These are phyloP conservation scores for Dactylellina leptospora DNA, from an alignment of 2,329 filamentous ascomycete genomes.

Conservation along the genomic window DNA sequence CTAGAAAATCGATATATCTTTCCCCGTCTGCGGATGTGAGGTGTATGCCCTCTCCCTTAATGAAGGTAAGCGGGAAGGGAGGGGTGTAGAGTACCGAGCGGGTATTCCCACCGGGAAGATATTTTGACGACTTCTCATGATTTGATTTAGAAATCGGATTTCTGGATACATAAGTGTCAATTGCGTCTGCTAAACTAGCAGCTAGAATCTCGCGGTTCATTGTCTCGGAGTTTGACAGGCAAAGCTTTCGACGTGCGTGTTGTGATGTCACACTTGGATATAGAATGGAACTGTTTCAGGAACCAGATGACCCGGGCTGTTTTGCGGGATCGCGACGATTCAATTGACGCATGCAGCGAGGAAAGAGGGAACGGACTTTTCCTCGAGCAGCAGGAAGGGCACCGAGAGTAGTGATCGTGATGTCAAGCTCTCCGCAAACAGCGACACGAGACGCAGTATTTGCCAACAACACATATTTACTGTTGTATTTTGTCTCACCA, in stretches of 20 bases:
- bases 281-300: no score
- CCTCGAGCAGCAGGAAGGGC: no score
- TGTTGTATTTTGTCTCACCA: slow-evolving; percentile 16
- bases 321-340: not conserved
- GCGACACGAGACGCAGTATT: not conserved
- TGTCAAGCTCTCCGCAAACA: slow-evolving; percentile 10
- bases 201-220: not conserved
- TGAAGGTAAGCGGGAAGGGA: slow-evolving; percentile 60
- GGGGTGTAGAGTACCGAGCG: slow-evolving; percentile 56
- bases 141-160: slow-evolving; percentile 22
- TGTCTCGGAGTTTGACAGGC: not conserved
- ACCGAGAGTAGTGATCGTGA: not conserved
- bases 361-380: not conserved
- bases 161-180: not conserved
- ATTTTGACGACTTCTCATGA: slow-evolving; percentile 3
- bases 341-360: not conserved
- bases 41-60: slow-evolving; percentile 56
- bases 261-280: no score
- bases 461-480: not conserved
- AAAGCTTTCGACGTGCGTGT: no score
- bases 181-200: not conserved
- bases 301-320: not conserved
- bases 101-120: slow-evolving; percentile 37
- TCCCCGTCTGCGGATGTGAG: slow-evolving; percentile 59
- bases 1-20: slow-evolving; percentile 69